A percentile compares a stretch with the other conserved stretches of the same genome.
These are phyloP conservation scores for Coprinopsis marcescibilis DNA, from an alignment of 768 basidiomycete genomes.

Conservation along the genomic window DNA sequence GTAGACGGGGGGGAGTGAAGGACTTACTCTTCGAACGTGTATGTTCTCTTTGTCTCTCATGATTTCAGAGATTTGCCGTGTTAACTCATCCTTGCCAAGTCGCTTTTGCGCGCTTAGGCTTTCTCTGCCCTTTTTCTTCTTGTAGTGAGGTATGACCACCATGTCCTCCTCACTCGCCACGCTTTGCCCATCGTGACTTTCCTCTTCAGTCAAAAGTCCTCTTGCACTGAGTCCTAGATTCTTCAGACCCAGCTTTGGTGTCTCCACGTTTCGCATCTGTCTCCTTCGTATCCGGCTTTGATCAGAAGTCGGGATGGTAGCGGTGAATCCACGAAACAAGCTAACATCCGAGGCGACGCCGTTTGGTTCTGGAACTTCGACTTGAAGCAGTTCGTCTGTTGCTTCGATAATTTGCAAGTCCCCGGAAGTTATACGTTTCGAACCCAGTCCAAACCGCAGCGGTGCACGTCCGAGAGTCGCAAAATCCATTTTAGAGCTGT, in stretches of 20 bases:
- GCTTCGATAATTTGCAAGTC: slow-evolving; percentile 83
- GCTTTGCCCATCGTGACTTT: slow-evolving; percentile 52
- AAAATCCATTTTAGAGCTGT: slow-evolving; percentile 55
- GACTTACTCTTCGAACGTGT: slow-evolving; percentile 76
- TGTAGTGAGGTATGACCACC: slow-evolving; percentile 49
- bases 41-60: slow-evolving; percentile 88
- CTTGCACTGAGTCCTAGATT: slow-evolving; percentile 73
- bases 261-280: slow-evolving; percentile 75
- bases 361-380: slow-evolving; percentile 68
- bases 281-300: slow-evolving; percentile 69
- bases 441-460: slow-evolving; percentile 56
- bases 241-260: slow-evolving; percentile 72
- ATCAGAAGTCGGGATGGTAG: slow-evolving; percentile 89
- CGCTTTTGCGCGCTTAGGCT: slow-evolving; percentile 64
- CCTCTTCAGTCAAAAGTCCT: slow-evolving; percentile 60
- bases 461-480: slow-evolving; percentile 77
- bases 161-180: slow-evolving; percentile 72
- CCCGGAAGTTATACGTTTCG: slow-evolving; percentile 69
- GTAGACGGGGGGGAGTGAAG: neutral
- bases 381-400: slow-evolving; percentile 66
- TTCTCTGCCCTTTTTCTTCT: slow-evolving; percentile 53
- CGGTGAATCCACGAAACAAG: slow-evolving; percentile 86
- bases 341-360: slow-evolving; percentile 71
- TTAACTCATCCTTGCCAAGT: slow-evolving; percentile 80
- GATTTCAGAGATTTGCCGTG: slow-evolving; percentile 82